These are phyloP conservation scores for Chernovozyma sophiae-reginae DNA, from an alignment of 1,139 yeast species.

Conservation along the genomic window DNA sequence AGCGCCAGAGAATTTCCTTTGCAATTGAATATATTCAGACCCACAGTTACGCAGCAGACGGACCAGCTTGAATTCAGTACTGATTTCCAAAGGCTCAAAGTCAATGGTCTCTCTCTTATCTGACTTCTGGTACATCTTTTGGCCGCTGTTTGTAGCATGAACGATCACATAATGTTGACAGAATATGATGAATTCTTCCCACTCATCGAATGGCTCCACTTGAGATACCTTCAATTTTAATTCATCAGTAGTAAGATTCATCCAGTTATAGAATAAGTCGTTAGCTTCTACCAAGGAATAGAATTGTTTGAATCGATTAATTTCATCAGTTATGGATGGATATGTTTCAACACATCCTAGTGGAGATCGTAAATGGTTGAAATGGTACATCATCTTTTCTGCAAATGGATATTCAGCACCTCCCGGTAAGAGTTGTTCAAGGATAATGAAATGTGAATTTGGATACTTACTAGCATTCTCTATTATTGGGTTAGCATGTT, in stretches of 20 bases:
- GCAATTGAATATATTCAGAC: slow-evolving; percentile 10
- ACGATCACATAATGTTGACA: slow-evolving; percentile 72
- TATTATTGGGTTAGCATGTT: slow-evolving; percentile 64
- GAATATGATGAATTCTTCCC: slow-evolving; percentile 76
- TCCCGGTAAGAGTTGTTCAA: slow-evolving; percentile 72
- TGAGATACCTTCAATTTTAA: slow-evolving; percentile 40
- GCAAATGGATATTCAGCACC: slow-evolving; percentile 66
- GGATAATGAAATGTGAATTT: slow-evolving; percentile 57
- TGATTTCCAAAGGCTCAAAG: slow-evolving; percentile 9
- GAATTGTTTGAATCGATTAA: slow-evolving; percentile 41
- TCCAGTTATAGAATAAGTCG: slow-evolving; percentile 61
- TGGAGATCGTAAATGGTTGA: slow-evolving; percentile 64
- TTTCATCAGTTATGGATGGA: slow-evolving; percentile 49
- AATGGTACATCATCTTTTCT: slow-evolving; percentile 70
- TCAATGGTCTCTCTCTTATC: slow-evolving; percentile 3
- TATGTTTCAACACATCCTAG: slow-evolving; percentile 62
- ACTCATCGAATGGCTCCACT: slow-evolving; percentile 74
- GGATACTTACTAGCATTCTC: slow-evolving; percentile 42
- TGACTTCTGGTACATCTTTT: neutral
- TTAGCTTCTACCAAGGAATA: slow-evolving; percentile 48
- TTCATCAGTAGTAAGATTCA: slow-evolving; percentile 31
- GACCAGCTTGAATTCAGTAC: neutral
- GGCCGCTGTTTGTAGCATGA: slow-evolving; percentile 53
- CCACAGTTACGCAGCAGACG: neutral
- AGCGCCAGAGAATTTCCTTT: slow-evolving; percentile 49